phyloP scores from a whole-genome alignment of 495 filamentous ascomycete species.

The Glonium stellatum region DNA sequence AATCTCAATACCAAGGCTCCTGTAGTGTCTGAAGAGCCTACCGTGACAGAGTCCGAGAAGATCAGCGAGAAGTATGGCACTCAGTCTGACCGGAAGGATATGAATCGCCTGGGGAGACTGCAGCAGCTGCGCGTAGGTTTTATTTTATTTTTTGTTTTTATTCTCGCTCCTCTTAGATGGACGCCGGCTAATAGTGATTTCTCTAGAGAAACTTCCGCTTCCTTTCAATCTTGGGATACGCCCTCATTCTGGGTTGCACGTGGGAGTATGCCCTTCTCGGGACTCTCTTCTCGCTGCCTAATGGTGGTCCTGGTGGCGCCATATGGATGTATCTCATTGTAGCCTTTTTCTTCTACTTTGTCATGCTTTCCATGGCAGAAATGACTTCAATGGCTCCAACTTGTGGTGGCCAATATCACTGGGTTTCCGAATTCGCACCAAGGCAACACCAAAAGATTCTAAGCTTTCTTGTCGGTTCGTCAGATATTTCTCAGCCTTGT shows the following conservation, averaged over 20 bases:
- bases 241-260: constrained; percentile 13
- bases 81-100: constrained; percentile 31
- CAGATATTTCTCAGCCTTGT: too few species aligned
- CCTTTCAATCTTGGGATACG: constrained; percentile 18
- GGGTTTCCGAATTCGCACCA: constrained; percentile 28
- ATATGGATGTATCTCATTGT: constrained; percentile 8
- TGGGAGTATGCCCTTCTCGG: constrained; percentile 37
- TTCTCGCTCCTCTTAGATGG: constrained; percentile 18
- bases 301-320: constrained; percentile 4
- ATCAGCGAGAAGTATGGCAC: too few species aligned
- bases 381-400: constrained; percentile 35
- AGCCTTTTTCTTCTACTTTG: too few species aligned
- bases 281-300: not conserved
- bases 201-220: constrained; percentile 12
- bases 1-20: too few species aligned
- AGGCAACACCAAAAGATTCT: constrained; percentile 24
- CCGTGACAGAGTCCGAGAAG: too few species aligned
- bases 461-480: constrained; percentile 29
- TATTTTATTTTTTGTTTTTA: too few species aligned
- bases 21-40: too few species aligned
- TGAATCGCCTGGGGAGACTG: constrained; percentile 41
- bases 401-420: constrained; percentile 33
- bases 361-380: constrained; percentile 9
- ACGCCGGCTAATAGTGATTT: not conserved
- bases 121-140: constrained; percentile 40